Percentiles rank a stretch among this genome's conserved stretches.
These are phyloP conservation scores for Pulveroboletus sp. DNA, from an alignment of 768 basidiomycete genomes.

Conservation along the genomic window DNA sequence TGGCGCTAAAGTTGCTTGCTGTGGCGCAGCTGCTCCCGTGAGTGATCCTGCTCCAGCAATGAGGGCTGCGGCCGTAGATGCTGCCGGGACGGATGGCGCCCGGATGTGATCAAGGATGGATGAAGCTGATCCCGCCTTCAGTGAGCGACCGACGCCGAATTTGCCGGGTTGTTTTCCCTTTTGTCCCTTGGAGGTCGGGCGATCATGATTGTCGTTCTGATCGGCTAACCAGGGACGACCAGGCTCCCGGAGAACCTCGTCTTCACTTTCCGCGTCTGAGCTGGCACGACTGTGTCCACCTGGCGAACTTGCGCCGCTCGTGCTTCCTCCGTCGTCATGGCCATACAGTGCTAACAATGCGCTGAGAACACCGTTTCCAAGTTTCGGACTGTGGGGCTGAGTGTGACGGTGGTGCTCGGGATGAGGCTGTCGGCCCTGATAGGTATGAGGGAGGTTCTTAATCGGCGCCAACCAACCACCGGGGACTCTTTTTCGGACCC, in stretches of 20 bases:
- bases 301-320: constrained; percentile 20
- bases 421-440: not conserved
- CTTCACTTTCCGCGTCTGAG: constrained; percentile 21
- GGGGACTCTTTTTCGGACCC: constrained; percentile 17
- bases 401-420: constrained; percentile 4
- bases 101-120: constrained; percentile 23
- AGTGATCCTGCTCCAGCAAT: constrained; percentile 68
- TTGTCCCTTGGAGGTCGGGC: not conserved
- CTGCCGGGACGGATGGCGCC: constrained; percentile 18
- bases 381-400: constrained; percentile 8
- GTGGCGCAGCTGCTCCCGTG: constrained; percentile 56
- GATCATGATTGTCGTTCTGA: constrained; percentile 3
- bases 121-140: constrained; percentile 22
- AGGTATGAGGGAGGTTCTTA: constrained; percentile 3
- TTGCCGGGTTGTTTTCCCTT: not conserved
- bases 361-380: constrained; percentile 57
- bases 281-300: constrained; percentile 17
- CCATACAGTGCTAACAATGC: constrained; percentile 62
- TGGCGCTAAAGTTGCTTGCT: constrained; percentile 45
- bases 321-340: constrained; percentile 26
- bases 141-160: constrained; percentile 15
- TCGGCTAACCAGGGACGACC: constrained; percentile 21
- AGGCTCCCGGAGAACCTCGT: constrained; percentile 14
- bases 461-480: constrained; percentile 13
- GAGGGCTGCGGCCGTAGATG: constrained; percentile 46